Percentiles rank a stretch among this genome's conserved stretches.
Evolutionary conservation across 352 stramenopile genomes (phyloP).

Genomic region (Pythium aphanidermatum): DNA sequence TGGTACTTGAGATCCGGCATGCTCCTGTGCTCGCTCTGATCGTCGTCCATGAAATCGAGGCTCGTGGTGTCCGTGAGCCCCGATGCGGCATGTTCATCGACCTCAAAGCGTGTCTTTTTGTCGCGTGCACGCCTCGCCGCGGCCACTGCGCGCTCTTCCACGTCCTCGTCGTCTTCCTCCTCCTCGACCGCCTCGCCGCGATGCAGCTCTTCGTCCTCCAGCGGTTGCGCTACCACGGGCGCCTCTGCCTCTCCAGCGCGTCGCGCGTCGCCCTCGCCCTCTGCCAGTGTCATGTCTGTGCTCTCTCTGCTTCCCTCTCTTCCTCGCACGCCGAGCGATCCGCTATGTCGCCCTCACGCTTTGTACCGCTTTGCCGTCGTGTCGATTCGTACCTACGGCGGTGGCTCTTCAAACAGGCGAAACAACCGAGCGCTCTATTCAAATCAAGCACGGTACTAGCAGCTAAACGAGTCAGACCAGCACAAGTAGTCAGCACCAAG

Average conservation of each 20-base stretch:
- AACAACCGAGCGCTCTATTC: not conserved
- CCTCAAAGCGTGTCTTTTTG: conserved; percentile 20
- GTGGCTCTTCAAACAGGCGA: conserved; percentile 22
- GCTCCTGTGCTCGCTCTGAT: conserved; percentile 9
- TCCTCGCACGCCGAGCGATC: too few species aligned
- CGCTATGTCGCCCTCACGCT: too few species aligned
- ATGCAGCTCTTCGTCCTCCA: conserved; percentile 1
- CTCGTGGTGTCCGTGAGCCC: conserved; percentile 20
- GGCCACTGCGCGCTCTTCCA: not conserved
- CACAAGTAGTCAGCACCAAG: too few species aligned
- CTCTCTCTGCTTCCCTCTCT: too few species aligned
- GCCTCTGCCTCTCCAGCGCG: not conserved
- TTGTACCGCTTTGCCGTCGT: too few species aligned
- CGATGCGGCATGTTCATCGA: conserved; percentile 15
- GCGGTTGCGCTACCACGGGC: not conserved
- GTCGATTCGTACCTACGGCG: too few species aligned
- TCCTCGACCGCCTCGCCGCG: not conserved
- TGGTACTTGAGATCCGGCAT: conserved; percentile 18
- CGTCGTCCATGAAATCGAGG: conserved; percentile 16
- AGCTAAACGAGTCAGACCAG: too few species aligned
- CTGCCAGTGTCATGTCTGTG: too few species aligned
- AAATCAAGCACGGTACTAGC: not conserved
- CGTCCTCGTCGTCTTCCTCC: conserved; percentile 1
- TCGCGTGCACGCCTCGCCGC: conserved; percentile 6
- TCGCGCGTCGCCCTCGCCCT: not conserved